Percentiles rank a stretch among this genome's conserved stretches.
Conservation (phyloP, 2,329 filamentous ascomycete species). For the Aspergillus hiratsukae region DNA sequence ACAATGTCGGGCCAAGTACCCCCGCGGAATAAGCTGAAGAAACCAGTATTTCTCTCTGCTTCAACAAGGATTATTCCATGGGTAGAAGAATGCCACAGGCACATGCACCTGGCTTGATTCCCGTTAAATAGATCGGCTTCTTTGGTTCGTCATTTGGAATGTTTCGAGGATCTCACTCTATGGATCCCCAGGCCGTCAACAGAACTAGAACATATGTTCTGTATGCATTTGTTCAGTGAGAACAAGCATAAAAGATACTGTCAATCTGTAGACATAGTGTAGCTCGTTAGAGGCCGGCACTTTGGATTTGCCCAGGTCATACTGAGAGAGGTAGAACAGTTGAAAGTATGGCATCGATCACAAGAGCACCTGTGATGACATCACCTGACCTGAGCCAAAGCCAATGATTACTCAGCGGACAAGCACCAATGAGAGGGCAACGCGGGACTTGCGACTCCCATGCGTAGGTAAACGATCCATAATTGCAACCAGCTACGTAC, state of each 20-base stretch:
- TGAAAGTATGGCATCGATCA: slow-evolving; percentile 15
- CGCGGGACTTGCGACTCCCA: neutral
- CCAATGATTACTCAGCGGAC: slow-evolving; percentile 2
- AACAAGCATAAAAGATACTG: neutral
- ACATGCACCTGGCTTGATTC: slow-evolving; percentile 6
- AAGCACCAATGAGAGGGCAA: slow-evolving; percentile 2
- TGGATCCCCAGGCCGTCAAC: slow-evolving; percentile 1
- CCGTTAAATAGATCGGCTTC: neutral
- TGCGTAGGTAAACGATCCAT: neutral
- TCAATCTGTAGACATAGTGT: neutral
- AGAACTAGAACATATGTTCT: neutral
- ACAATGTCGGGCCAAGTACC: neutral
- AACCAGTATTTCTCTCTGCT: neutral
- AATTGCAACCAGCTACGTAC: neutral
- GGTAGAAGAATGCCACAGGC: neutral
- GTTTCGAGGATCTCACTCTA: neutral
- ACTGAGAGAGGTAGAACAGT: slow-evolving; percentile 2
- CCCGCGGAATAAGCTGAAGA: neutral
- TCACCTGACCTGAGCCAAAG: slow-evolving; percentile 27
- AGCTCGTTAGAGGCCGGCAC: neutral
- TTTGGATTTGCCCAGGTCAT: neutral
- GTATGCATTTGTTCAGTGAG: neutral
- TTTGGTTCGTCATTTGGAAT: neutral
- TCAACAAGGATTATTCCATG: neutral
- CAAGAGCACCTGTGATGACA: slow-evolving; percentile 23